Evolutionary conservation across 2,329 filamentous ascomycete genomes (phyloP).

Genomic region (Pseudofabraea citricarpa): DNA sequence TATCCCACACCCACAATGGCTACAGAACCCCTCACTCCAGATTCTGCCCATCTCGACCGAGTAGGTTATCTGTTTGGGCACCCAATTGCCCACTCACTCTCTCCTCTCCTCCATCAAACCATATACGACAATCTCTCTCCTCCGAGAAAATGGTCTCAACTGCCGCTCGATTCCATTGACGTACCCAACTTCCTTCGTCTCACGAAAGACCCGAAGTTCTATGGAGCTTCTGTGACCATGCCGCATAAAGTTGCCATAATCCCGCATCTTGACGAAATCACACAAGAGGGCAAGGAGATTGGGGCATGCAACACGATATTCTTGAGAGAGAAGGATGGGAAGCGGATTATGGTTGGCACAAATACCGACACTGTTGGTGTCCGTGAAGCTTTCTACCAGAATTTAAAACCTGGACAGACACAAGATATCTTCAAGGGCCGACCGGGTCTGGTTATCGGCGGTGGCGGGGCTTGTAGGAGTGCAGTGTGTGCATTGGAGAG

Average conservation of each 20-base stretch:
- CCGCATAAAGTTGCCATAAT: slow-evolving; percentile 76
- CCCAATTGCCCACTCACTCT: slow-evolving; percentile 49
- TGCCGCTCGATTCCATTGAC: slow-evolving; percentile 46
- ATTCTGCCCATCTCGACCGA: slow-evolving; percentile 12
- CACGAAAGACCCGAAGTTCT: slow-evolving; percentile 53
- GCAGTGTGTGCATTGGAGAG: slow-evolving; percentile 59
- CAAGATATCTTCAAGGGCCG: slow-evolving; percentile 25
- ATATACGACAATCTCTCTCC: slow-evolving; percentile 43
- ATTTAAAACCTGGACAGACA: slow-evolving; percentile 37
- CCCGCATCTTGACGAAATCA: slow-evolving; percentile 65
- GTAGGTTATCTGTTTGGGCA: slow-evolving; percentile 42
- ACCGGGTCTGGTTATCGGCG: slow-evolving; percentile 58
- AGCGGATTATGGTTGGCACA: slow-evolving; percentile 42
- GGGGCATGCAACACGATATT: slow-evolving; percentile 79
- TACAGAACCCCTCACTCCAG: slow-evolving; percentile 3
- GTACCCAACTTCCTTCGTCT: slow-evolving; percentile 44
- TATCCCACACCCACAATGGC: slow-evolving; percentile 1
- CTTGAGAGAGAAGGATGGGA: slow-evolving; percentile 27
- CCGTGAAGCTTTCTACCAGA: slow-evolving; percentile 42
- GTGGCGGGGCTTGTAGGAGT: slow-evolving; percentile 69
- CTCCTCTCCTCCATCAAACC: slow-evolving; percentile 46
- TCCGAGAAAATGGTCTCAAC: slow-evolving; percentile 42
- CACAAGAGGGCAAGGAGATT: slow-evolving; percentile 64
- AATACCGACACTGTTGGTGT: slow-evolving; percentile 79
- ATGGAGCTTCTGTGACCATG: slow-evolving; percentile 75